Conservation (phyloP, 2,329 filamentous ascomycete species). For the Chaetomiaceae sp. region DNA sequence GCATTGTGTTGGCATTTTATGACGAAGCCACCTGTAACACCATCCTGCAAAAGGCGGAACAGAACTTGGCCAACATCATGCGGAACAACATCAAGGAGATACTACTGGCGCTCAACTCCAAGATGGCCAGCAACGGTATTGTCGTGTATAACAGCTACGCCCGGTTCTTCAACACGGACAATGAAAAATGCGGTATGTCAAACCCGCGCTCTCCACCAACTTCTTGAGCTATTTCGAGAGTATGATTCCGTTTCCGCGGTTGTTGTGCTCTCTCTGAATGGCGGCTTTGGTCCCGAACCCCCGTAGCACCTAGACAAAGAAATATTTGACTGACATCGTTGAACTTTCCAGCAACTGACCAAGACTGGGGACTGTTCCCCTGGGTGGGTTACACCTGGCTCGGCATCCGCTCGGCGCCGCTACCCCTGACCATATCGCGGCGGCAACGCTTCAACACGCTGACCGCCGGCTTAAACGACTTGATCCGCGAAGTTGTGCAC, state of each 20-base stretch:
- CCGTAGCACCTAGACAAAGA: too few species aligned
- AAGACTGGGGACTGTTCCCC: conserved; percentile 3
- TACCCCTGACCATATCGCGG: conserved; percentile 1
- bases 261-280: too few species aligned
- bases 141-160: conserved; percentile 7
- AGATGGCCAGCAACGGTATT: conserved; percentile 5
- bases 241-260: too few species aligned
- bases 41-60: background rate
- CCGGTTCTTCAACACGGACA: background rate
- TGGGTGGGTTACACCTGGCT: conserved; percentile 6
- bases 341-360: too few species aligned
- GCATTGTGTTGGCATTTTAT: conserved; percentile 2
- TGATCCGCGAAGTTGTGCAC: background rate
- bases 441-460: conserved; percentile 6
- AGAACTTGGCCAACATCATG: conserved; percentile 1
- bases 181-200: conserved; percentile 5
- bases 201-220: too few species aligned
- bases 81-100: conserved; percentile 6
- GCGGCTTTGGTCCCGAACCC: too few species aligned
- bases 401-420: background rate
- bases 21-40: conserved; percentile 1
- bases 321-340: too few species aligned
- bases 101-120: background rate
- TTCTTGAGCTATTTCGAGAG: too few species aligned
- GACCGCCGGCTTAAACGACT: background rate